Conservation (phyloP, 2,329 filamentous ascomycete species). For the Leptoxyphium fumago region DNA sequence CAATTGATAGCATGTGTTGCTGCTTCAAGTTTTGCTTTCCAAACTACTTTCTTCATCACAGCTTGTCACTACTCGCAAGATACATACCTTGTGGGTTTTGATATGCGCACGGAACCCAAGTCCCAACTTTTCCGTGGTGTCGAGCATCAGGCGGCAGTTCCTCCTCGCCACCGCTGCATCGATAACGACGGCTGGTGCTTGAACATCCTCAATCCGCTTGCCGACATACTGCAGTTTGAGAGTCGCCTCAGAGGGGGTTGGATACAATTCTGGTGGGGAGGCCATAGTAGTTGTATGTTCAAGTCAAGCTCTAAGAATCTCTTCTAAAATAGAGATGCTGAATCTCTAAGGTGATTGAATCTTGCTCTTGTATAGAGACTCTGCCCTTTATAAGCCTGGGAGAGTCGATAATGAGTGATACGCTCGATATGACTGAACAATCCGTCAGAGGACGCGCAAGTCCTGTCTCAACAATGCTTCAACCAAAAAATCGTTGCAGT, state of each 20-base stretch:
- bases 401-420: background rate
- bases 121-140: conserved; percentile 42
- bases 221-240: conserved; percentile 38
- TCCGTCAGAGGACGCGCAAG: too few species aligned
- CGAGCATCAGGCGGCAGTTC: conserved; percentile 60
- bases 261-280: conserved; percentile 16
- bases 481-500: too few species aligned
- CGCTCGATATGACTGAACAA: too few species aligned
- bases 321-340: background rate
- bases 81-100: conserved; percentile 63
- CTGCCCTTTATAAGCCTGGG: background rate
- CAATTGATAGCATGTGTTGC: too few species aligned
- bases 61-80: too few species aligned
- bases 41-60: too few species aligned
- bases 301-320: background rate
- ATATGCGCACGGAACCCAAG: conserved; percentile 63
- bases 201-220: conserved; percentile 43
- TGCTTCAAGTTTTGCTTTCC: too few species aligned
- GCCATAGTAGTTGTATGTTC: conserved; percentile 1
- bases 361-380: background rate
- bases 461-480: too few species aligned
- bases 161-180: conserved; percentile 50
- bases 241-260: conserved; percentile 16
- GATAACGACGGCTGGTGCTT: conserved; percentile 52
- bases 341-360: background rate